Base-by-base conservation (phyloP, 2,329 filamentous ascomycete genomes). In the Blastomyces percursus region DNA sequence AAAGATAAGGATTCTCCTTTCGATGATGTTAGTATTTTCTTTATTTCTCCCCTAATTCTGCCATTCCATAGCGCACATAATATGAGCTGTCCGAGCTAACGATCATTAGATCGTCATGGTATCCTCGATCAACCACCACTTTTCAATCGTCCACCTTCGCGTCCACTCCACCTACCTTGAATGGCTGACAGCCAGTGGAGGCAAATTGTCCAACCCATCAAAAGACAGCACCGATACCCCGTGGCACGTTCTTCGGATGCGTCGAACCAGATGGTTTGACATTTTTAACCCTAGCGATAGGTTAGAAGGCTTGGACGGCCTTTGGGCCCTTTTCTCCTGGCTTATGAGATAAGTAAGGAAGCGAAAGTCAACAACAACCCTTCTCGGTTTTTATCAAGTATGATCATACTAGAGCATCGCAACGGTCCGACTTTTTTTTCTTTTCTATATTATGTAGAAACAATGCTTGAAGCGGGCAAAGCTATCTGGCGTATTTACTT, bases 71-170 rank as follows among this genome's bases (percentile, higher is more conserved):
- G 5, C 19, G 40, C 19, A 16, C 16, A 2, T 5, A 64, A 51
- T 44, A 40, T 55, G 32, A 7, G 16, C 56, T 63, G 32, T 60
- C 40, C 19, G 1, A 27, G 38, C 44, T 44, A 19, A 32, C 16
- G 8, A 38, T 19, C 12, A 52, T 38, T 67, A 86, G 82, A 78
- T 86, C 60, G 86, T 83, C 72, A 80, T 86, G 77, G 68, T 86
- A 57, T 86, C 84, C 14, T 82, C 82, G 30, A 75, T 86, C 65
- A 86, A 86, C 70, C 84, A 85, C 71, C 84, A 87, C 67, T 76
- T 86, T 64, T 79, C 81, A 62, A 79, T 87, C 57, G 70, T 86
- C 60, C 83, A 82, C 66, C 75, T 86, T 57, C 81, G 79, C 40
- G 77, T 86, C 54, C 83, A 86, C 69, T 73, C 74, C 30, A 74